Evolutionary conservation across 257 asterid species (phyloP).

Genomic region (Mentha longifolia): DNA sequence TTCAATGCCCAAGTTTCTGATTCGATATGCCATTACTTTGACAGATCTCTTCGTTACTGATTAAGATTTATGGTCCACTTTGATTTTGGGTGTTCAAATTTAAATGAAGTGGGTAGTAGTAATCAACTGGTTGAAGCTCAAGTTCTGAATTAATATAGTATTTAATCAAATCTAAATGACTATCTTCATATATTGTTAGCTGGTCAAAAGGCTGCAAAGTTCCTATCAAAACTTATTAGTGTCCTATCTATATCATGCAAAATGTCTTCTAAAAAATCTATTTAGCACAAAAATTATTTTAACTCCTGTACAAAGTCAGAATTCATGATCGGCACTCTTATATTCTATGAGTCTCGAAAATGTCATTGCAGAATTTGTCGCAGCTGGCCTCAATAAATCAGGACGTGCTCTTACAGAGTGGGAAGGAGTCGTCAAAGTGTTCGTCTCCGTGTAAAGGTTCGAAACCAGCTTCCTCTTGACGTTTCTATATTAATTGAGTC

Average conservation of each 20-base stretch:
- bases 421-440: constrained; percentile 60
- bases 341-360: constrained; percentile 1
- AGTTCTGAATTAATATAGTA: not conserved
- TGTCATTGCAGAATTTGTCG: constrained; percentile 72
- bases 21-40: not conserved
- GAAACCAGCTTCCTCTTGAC: constrained; percentile 41
- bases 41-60: not conserved
- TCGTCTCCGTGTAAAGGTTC: constrained; percentile 64
- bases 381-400: constrained; percentile 92
- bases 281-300: too few relatives aligned
- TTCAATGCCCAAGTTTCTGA: constrained; percentile 10
- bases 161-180: not conserved
- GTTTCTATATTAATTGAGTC: not conserved
- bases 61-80: not conserved
- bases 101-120: not conserved
- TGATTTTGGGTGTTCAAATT: not conserved
- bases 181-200: not conserved
- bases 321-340: not conserved
- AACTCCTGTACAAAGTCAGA: too few relatives aligned
- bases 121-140: too few relatives aligned
- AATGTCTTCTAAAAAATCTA: too few relatives aligned
- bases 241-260: too few relatives aligned
- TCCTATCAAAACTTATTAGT: too few relatives aligned
- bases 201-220: too few relatives aligned
- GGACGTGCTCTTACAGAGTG: constrained; percentile 82